Base-by-base conservation (phyloP, 202 grass and related monocot genomes). In the Brachypodium distachyon region DNA sequence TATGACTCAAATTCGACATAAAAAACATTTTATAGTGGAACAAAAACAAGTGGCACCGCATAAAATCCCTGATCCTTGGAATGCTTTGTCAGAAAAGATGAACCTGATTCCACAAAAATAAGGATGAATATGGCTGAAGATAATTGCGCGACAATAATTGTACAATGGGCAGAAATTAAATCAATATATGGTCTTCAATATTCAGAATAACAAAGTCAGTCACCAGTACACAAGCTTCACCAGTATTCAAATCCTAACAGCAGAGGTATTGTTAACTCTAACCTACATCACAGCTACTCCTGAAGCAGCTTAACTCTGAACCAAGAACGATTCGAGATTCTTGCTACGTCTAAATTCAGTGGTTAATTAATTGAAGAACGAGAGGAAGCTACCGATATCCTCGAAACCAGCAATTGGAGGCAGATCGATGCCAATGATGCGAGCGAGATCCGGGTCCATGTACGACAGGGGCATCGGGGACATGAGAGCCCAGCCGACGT, bases 321-420 rank as follows among this genome's bases (percentile, higher is more conserved):
- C 13, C 13, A 59, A 33, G 19, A 73, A 37, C 27, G 37, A 58
- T 72, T 32, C 18, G 26, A n/a, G n/a, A 50, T 40, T 57, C 62
- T 56, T 33, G 64, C 42, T 39, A 46, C 21, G 22, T 14, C 8
- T 4, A 65, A 39, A 61, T 79, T n/a, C 68, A 83, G 75, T 44
- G 7, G 64, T 67, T 14, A 46, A n/a, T 36, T 84, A 25, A 72
- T 78, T 74, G 52, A 88, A 69, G 75, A 55, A 75, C 9, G 53
- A 32, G 61, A 79, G 83, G 61, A 88, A 54, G 44, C 37, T 70
- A 0, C 75, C 26, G 5, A 74, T 62, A 6, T 88, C 86, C 14
- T 83, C 81, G 38, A 88, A 80, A 5, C 32, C 44, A 22, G 13
- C 64, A 12, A 74, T 70, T 52, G 11, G 14, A 50, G 81, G 9